These are phyloP conservation scores for Calonectria hongkongensis DNA, from an alignment of 2,329 filamentous ascomycete species.

Conservation along the genomic window DNA sequence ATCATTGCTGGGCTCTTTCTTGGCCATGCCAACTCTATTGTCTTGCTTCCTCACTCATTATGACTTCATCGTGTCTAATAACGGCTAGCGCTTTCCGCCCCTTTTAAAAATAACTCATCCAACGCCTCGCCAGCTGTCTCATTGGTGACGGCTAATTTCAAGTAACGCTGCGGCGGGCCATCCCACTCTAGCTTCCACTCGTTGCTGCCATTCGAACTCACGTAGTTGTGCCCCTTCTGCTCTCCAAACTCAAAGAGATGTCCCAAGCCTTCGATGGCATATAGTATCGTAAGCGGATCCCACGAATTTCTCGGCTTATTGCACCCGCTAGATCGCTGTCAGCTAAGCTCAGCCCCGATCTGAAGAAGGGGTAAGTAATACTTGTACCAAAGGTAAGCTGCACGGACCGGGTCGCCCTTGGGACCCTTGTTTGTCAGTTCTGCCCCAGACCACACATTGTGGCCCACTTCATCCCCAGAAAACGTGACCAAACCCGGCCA, in stretches of 20 bases:
- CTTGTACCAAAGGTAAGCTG: conserved; percentile 5
- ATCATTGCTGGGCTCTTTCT: no score
- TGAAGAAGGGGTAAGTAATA: neutral
- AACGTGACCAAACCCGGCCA: conserved; percentile 10
- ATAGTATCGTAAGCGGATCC: neutral
- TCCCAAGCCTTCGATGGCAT: neutral
- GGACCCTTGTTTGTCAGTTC: conserved; percentile 2
- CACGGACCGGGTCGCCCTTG: neutral
- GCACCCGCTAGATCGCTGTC: neutral
- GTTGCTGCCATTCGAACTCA: neutral
- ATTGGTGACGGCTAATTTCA: conserved; percentile 7
- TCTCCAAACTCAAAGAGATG: conserved; percentile 1
- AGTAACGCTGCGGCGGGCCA: neutral
- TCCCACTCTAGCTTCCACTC: conserved; percentile 17
- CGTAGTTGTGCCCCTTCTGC: conserved; percentile 10
- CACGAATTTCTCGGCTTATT: conserved; percentile 6
- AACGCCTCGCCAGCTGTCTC: neutral
- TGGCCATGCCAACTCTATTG: no score
- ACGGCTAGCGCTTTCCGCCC: neutral
- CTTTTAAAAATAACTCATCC: neutral
- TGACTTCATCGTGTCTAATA: neutral
- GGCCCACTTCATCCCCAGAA: conserved; percentile 6
- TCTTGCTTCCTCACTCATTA: no score
- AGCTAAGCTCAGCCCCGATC: neutral
- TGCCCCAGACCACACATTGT: neutral